Conservation (phyloP, 2,329 filamentous ascomycete species). For the Penicillium sp. region DNA sequence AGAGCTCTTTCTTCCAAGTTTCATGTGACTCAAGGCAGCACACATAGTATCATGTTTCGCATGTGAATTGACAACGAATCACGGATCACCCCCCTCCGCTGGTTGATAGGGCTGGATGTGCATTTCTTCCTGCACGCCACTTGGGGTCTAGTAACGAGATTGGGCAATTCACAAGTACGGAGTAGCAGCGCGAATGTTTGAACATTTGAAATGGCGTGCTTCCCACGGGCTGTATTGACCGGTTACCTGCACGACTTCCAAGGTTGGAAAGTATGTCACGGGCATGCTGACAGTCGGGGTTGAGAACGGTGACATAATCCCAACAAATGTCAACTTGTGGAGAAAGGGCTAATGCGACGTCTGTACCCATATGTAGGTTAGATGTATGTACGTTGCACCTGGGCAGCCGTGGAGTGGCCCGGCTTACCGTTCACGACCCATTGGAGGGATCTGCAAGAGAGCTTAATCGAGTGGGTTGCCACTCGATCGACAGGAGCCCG, state of each 20-base stretch:
- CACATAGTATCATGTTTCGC: not conserved
- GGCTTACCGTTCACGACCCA: constrained; percentile 3
- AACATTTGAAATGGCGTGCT: constrained; percentile 7
- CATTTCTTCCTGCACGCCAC: not conserved
- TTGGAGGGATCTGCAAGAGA: constrained; percentile 14
- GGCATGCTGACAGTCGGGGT: not conserved
- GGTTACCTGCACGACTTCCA: constrained; percentile 2
- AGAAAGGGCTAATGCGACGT: not conserved
- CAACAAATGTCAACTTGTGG: not conserved
- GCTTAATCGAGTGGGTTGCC: constrained; percentile 13
- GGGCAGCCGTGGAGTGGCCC: not conserved
- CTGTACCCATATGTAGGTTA: not conserved
- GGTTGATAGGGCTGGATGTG: not conserved
- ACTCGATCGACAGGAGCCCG: constrained; percentile 12
- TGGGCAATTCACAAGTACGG: too few relatives aligned
- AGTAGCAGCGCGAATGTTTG: too few relatives aligned
- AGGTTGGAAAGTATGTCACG: not conserved
- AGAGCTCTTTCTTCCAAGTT: not conserved
- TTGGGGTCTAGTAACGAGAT: not conserved
- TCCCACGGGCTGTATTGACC: constrained; percentile 6
- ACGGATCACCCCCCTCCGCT: constrained; percentile 1
- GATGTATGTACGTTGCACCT: not conserved
- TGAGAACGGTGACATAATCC: not conserved
- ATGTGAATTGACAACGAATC: constrained; percentile 1
- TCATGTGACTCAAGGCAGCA: constrained; percentile 4